Percentiles rank a stretch among this genome's conserved stretches.
Conservation (phyloP, 106 monocot species). For the Apostasia ramifera region DNA sequence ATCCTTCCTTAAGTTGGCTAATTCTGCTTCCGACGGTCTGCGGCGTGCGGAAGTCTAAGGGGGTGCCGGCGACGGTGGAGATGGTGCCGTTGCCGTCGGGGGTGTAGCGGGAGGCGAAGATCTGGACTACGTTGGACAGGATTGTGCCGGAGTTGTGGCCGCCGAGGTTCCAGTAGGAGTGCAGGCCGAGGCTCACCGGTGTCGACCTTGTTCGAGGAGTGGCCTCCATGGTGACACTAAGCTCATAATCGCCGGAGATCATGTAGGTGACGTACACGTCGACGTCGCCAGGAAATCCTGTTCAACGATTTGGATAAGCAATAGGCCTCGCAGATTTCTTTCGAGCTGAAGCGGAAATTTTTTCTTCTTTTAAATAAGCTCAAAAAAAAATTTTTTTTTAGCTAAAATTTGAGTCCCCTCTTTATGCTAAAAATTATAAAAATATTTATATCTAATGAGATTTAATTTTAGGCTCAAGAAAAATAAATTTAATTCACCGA, state of each 20-base stretch:
- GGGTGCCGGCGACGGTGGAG: constrained; percentile 20
- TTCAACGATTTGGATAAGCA: background rate
- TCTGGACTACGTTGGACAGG: constrained; percentile 38
- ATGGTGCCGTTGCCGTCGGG: constrained; percentile 36
- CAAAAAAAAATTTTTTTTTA: no score
- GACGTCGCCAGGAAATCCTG: constrained; percentile 74
- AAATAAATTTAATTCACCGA: no score
- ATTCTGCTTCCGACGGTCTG: constrained; percentile 30
- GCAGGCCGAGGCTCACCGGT: constrained; percentile 46
- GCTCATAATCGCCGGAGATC: constrained; percentile 37
- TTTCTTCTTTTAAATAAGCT: no score
- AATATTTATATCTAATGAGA: no score
- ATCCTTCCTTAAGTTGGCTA: constrained; percentile 23
- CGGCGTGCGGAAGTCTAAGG: constrained; percentile 41
- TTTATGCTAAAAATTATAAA: no score
- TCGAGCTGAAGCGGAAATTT: no score
- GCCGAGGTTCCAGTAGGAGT: constrained; percentile 57
- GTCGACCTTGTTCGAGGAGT: constrained; percentile 31
- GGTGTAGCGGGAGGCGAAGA: constrained; percentile 36
- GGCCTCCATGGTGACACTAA: constrained; percentile 48
- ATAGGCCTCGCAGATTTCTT: no score
- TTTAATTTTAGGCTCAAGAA: no score
- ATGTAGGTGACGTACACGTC: constrained; percentile 81
- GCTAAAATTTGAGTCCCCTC: no score
- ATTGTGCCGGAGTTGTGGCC: constrained; percentile 37